These are phyloP conservation scores for Lindgomyces ingoldianus DNA, from an alignment of 495 filamentous ascomycete genomes.

Conservation along the genomic window DNA sequence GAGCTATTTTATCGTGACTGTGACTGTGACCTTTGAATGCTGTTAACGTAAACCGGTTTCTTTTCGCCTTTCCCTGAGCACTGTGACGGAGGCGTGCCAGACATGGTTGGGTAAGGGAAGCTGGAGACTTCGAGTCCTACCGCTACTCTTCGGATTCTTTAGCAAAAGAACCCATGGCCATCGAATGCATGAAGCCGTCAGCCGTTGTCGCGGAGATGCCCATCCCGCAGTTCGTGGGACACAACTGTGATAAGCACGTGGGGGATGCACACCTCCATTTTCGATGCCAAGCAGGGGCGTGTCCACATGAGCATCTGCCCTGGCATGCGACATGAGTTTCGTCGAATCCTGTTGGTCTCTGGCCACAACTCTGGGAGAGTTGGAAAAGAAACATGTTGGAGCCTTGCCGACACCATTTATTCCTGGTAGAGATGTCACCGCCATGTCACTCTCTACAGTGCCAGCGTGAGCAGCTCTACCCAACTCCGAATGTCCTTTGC, in stretches of 20 bases:
- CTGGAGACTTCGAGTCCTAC: conserved; percentile 6
- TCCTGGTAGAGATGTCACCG: background rate
- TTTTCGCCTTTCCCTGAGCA: background rate
- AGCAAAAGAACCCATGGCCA: background rate
- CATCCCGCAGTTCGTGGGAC: conserved; percentile 19
- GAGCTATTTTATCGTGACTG: background rate
- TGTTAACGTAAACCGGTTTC: background rate
- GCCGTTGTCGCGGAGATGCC: conserved; percentile 20
- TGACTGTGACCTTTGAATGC: background rate
- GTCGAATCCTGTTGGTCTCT: conserved; percentile 16
- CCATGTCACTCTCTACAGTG: background rate
- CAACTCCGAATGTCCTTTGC: background rate
- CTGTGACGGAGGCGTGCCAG: background rate
- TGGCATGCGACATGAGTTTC: conserved; percentile 13
- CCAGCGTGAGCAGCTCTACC: background rate
- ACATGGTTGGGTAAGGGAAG: too few species aligned
- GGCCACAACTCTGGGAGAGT: background rate
- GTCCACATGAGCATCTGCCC: conserved; percentile 27
- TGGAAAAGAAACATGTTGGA: conserved; percentile 2
- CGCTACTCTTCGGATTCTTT: conserved; percentile 2
- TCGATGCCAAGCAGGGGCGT: conserved; percentile 27
- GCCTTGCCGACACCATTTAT: background rate
- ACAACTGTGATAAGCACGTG: conserved; percentile 29
- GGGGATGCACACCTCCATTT: conserved; percentile 17
- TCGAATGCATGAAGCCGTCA: conserved; percentile 10